These are phyloP conservation scores for Solanum neorickii DNA, from an alignment of 257 asterid genomes.

Conservation along the genomic window DNA sequence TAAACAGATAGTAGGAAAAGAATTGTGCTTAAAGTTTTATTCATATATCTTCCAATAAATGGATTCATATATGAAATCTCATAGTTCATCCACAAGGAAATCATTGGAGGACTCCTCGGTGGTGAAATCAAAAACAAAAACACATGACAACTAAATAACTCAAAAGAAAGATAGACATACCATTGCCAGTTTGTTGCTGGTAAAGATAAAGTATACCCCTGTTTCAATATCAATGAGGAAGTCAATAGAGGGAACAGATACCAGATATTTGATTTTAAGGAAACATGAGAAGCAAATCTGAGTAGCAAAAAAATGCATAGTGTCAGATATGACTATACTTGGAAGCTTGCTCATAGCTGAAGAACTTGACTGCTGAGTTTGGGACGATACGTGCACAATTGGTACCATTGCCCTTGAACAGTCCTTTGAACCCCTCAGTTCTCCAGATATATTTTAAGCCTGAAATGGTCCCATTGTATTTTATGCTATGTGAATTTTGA, in stretches of 20 bases:
- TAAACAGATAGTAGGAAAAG: background rate
- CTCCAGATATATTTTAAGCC: constrained; percentile 79
- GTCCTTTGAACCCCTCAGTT: constrained; percentile 71
- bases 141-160: background rate
- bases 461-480: constrained; percentile 74
- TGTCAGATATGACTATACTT: constrained; percentile 40
- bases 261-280: background rate
- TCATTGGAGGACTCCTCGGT: background rate
- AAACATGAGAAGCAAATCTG: background rate
- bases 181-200: constrained; percentile 67
- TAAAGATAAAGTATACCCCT: constrained; percentile 74
- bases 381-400: constrained; percentile 93
- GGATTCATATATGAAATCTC: background rate
- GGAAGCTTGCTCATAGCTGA: constrained; percentile 99
- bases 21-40: background rate
- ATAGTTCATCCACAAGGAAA: background rate
- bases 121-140: background rate
- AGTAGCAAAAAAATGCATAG: background rate
- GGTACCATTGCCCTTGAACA: constrained; percentile 87
- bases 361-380: constrained; percentile 97
- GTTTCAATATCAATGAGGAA: constrained; percentile 16
- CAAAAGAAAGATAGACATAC: constrained; percentile 25
- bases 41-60: background rate
- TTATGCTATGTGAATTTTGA: constrained; percentile 81
- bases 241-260: constrained; percentile 6